Evolutionary conservation across 768 basidiomycete genomes (phyloP).

Genomic region (Pulveroboletus sp.): DNA sequence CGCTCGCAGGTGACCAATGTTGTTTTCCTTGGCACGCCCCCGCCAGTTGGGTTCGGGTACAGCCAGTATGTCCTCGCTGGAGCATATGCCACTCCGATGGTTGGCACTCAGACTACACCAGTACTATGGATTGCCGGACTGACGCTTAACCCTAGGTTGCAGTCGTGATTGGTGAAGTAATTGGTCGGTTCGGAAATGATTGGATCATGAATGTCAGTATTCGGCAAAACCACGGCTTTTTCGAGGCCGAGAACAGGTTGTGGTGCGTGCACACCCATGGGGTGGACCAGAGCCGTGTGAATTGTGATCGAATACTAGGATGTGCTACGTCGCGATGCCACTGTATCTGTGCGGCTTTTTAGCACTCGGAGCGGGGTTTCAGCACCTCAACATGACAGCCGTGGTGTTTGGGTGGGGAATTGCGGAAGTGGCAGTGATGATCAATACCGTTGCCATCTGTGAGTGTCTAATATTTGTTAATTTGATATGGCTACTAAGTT

Average conservation of each 20-base stretch:
- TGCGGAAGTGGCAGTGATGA: slow-evolving; percentile 32
- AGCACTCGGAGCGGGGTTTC: slow-evolving; percentile 36
- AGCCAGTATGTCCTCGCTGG: slow-evolving; percentile 37
- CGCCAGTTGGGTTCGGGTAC: slow-evolving; percentile 46
- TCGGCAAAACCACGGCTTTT: slow-evolving; percentile 45
- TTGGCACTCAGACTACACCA: slow-evolving; percentile 11
- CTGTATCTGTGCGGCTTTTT: slow-evolving; percentile 41
- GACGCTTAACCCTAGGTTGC: slow-evolving; percentile 33
- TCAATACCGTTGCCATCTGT: slow-evolving; percentile 41
- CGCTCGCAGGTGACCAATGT: slow-evolving; percentile 45
- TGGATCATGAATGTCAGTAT: slow-evolving; percentile 41
- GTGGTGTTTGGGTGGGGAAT: slow-evolving; percentile 44
- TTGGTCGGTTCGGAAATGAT: slow-evolving; percentile 50
- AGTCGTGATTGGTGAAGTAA: slow-evolving; percentile 46
- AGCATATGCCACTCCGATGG: slow-evolving; percentile 43
- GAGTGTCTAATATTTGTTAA: slow-evolving; percentile 2
- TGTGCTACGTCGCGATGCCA: slow-evolving; percentile 37
- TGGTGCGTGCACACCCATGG: slow-evolving; percentile 26
- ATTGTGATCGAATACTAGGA: slow-evolving; percentile 15
- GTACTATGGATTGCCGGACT: background rate
- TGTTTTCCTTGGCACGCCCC: slow-evolving; percentile 46
- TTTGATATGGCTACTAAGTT: background rate
- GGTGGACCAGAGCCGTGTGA: rapidly evolving
- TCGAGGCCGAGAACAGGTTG: slow-evolving; percentile 46
- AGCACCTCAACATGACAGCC: slow-evolving; percentile 26